Percentiles rank a stretch among this genome's conserved stretches.
phyloP scores from a whole-genome alignment of 805 yeast genomes.

The Hemisphaericaspora nanyangensis region DNA sequence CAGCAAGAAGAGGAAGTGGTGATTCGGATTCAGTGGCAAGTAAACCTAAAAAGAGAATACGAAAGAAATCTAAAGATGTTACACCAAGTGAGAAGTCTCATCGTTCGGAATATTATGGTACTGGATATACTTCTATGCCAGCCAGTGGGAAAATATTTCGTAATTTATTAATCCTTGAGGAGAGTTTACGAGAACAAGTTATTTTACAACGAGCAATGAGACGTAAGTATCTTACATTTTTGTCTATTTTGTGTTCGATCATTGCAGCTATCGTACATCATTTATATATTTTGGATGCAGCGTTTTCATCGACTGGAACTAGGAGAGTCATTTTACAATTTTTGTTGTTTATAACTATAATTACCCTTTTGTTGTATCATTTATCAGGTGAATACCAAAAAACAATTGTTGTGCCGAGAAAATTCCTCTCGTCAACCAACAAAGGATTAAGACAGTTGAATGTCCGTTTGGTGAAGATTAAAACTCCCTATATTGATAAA shows the following conservation, averaged over 20 bases:
- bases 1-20: background rate
- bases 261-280: slow-evolving; percentile 39
- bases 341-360: slow-evolving; percentile 53
- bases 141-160: slow-evolving; percentile 74
- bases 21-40: slow-evolving; percentile 12
- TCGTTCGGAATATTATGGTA: slow-evolving; percentile 14
- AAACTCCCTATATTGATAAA: slow-evolving; percentile 29
- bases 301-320: slow-evolving; percentile 23
- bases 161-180: slow-evolving; percentile 80
- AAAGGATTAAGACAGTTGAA: slow-evolving; percentile 85
- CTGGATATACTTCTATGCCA: slow-evolving; percentile 32
- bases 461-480: slow-evolving; percentile 66
- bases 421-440: slow-evolving; percentile 77
- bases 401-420: slow-evolving; percentile 77
- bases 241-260: slow-evolving; percentile 36
- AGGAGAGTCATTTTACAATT: slow-evolving; percentile 46
- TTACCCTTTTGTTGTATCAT: slow-evolving; percentile 74
- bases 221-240: slow-evolving; percentile 56
- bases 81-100: slow-evolving; percentile 10
- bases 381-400: slow-evolving; percentile 86
- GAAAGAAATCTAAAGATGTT: slow-evolving; percentile 18
- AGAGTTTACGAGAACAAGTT: slow-evolving; percentile 77
- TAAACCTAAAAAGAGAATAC: slow-evolving; percentile 18
- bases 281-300: slow-evolving; percentile 25
- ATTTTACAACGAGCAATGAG: slow-evolving; percentile 65